These are phyloP conservation scores for Annulohypoxylon bovei DNA, from an alignment of 495 filamentous ascomycete species.

Conservation along the genomic window DNA sequence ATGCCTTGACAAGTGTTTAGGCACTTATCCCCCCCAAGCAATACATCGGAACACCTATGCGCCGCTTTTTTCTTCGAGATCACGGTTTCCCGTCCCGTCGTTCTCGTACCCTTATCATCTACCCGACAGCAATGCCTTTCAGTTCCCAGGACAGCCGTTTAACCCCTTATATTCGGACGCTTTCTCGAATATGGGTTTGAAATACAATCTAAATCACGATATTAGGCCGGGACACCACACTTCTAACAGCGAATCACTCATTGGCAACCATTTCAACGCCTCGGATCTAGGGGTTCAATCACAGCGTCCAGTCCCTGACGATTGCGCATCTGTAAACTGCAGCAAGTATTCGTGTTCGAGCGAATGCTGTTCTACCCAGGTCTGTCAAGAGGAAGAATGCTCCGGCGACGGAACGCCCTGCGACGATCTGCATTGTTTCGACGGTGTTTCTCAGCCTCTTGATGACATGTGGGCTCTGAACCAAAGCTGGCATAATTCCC, in stretches of 20 bases:
- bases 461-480: slow-evolving; percentile 24
- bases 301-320: slow-evolving; percentile 28
- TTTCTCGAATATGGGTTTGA: slow-evolving; percentile 13
- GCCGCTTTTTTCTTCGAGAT: slow-evolving; percentile 7
- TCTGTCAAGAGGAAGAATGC: slow-evolving; percentile 41
- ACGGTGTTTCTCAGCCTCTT: slow-evolving; percentile 23
- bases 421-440: slow-evolving; percentile 39
- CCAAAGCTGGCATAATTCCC: slow-evolving; percentile 17
- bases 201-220: slow-evolving; percentile 18
- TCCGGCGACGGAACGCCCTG: slow-evolving; percentile 40
- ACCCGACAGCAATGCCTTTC: slow-evolving; percentile 20
- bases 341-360: slow-evolving; percentile 42
- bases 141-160: neutral
- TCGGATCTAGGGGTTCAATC: slow-evolving; percentile 23
- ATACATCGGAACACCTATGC: slow-evolving; percentile 10
- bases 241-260: slow-evolving; percentile 25
- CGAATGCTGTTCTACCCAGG: slow-evolving; percentile 38
- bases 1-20: slow-evolving; percentile 52
- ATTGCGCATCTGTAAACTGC: slow-evolving; percentile 37
- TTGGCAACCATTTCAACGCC: slow-evolving; percentile 30
- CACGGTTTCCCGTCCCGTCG: slow-evolving; percentile 7
- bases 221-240: slow-evolving; percentile 6
- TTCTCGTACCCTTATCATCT: slow-evolving; percentile 19
- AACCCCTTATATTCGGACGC: slow-evolving; percentile 10
- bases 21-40: slow-evolving; percentile 5